phyloP scores from a whole-genome alignment of 345 rosid genomes.

The Gossypium turneri region DNA sequence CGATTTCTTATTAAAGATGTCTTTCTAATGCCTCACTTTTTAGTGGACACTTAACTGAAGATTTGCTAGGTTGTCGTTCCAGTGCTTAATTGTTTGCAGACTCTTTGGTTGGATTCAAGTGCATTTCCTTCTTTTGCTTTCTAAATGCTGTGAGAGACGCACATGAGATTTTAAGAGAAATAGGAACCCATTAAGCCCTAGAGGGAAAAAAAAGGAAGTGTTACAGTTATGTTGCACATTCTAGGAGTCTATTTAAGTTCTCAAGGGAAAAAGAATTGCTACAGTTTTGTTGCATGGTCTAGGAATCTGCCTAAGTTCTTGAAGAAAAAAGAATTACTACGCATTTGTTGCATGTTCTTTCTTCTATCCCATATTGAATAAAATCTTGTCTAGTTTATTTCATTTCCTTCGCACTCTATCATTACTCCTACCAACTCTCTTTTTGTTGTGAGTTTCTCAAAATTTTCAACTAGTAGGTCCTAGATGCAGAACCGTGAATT shows the following conservation, averaged over 20 bases:
- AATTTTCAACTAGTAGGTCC: neutral
- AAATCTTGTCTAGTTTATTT: neutral
- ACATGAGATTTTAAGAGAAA: neutral
- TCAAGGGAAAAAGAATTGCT: too few relatives aligned
- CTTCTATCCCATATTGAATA: neutral
- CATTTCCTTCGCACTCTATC: neutral
- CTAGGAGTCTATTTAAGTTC: too few relatives aligned
- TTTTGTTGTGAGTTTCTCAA: neutral
- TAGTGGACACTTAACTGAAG: neutral
- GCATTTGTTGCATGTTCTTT: neutral
- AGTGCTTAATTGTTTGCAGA: neutral
- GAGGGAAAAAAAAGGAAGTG: too few relatives aligned
- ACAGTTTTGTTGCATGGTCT: too few relatives aligned
- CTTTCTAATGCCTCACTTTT: neutral
- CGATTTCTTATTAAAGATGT: constrained; percentile 8
- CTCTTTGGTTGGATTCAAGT: neutral
- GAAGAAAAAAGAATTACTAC: neutral
- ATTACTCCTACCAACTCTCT: neutral
- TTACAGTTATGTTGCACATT: too few relatives aligned
- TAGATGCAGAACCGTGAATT: neutral
- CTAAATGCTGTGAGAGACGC: neutral
- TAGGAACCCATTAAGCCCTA: too few relatives aligned
- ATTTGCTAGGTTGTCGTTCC: neutral
- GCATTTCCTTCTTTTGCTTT: neutral
- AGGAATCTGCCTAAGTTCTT: neutral